phyloP scores from a whole-genome alignment of 225 moss, liverwort and hornwort genomes.

The Asterella californica region DNA sequence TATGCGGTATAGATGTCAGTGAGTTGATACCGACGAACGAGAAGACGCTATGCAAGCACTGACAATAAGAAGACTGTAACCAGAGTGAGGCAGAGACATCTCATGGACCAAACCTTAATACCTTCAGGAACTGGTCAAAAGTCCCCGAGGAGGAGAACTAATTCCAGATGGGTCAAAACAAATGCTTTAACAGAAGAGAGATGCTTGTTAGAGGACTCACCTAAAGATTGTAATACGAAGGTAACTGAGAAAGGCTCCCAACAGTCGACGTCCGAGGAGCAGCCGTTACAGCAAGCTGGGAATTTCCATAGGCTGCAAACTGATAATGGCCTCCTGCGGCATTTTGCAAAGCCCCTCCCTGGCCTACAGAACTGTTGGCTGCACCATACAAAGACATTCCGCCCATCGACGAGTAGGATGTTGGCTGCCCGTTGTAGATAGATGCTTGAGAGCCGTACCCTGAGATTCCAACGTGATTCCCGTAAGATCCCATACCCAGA shows the following conservation, averaged over 20 bases:
- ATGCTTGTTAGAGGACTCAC: conserved; percentile 29
- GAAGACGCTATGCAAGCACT: not conserved
- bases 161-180: not conserved
- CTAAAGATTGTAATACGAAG: conserved; percentile 80
- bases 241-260: conserved; percentile 64
- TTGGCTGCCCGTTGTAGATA: conserved; percentile 71
- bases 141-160: not conserved
- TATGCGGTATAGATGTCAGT: not conserved
- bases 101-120: not conserved
- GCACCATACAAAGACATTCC: conserved; percentile 78
- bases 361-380: conserved; percentile 66
- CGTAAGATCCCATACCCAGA: conserved; percentile 79
- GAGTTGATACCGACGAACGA: not conserved
- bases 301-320: conserved; percentile 77
- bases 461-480: conserved; percentile 77
- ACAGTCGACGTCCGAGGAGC: conserved; percentile 73
- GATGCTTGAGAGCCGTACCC: conserved; percentile 69
- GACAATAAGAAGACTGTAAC: not conserved
- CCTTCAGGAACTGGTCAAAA: not conserved
- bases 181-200: not conserved
- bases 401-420: conserved; percentile 70
- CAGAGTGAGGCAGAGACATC: not conserved
- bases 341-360: conserved; percentile 80
- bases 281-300: conserved; percentile 67
- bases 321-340: conserved; percentile 77